phyloP scores from a whole-genome alignment of 108 stramenopile species.

The Ochromonas danica region DNA sequence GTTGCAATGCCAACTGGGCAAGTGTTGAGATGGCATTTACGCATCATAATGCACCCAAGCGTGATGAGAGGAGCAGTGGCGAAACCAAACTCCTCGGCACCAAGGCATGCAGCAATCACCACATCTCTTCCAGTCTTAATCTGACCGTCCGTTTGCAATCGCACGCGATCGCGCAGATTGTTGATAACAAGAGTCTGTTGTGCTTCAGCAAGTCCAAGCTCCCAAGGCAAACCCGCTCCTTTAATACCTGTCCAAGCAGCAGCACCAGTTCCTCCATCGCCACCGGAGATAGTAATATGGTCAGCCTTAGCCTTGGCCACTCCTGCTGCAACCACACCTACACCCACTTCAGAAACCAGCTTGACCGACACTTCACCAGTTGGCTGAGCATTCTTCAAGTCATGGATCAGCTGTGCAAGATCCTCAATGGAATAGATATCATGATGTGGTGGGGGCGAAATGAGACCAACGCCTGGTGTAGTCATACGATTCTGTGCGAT shows the following conservation, averaged over 20 bases:
- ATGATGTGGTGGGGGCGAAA: conserved; percentile 93
- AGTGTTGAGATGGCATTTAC: conserved; percentile 94
- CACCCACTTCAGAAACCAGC: conserved; percentile 34
- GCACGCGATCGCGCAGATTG: conserved; percentile 79
- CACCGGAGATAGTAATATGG: conserved; percentile 84
- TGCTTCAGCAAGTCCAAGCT: conserved; percentile 89
- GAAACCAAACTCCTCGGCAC: conserved; percentile 90
- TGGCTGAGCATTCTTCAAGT: conserved; percentile 88
- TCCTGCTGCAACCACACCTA: conserved; percentile 90
- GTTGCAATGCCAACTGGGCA: conserved; percentile 95
- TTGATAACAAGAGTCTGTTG: conserved; percentile 90
- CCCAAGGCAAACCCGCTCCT: conserved; percentile 88
- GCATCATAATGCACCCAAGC: conserved; percentile 95
- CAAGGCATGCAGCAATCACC: conserved; percentile 81
- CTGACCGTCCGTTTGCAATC: conserved; percentile 88
- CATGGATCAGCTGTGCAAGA: conserved; percentile 92
- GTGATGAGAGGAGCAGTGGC: conserved; percentile 86
- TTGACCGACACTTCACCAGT: conserved; percentile 49
- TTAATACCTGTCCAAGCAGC: conserved; percentile 91
- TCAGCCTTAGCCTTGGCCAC: conserved; percentile 92
- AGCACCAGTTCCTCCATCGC: conserved; percentile 92
- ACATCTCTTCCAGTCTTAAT: conserved; percentile 89
- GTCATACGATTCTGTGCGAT: conserved; percentile 85
- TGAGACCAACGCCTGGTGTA: conserved; percentile 87
- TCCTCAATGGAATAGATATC: conserved; percentile 96